Base-by-base conservation (phyloP, 2,329 filamentous ascomycete genomes). In the Aspergillus versicolor region DNA sequence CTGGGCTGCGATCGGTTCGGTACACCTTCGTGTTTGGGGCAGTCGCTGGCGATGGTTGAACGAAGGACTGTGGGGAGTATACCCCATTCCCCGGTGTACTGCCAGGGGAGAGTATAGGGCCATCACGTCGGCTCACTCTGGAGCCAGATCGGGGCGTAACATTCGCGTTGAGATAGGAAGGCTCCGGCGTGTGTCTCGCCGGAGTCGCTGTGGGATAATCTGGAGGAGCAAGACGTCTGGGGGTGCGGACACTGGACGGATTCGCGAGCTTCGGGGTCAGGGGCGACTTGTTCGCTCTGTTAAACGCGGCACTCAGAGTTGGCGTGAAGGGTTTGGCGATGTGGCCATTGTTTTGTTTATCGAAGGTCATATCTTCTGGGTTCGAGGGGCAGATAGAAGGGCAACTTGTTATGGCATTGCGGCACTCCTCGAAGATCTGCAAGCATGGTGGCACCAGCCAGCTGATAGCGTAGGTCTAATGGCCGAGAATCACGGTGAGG, bases 81-180 rank as follows among this genome's bases (percentile, higher is more conserved):
- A 66, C 54, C 7, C 56, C 51, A 30, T 43, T 67, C 32, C 63
- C 67, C 48, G 70, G 62, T 22, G 73, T 88, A 56, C 79, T 81
- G 60, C 74, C 84, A 3, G 90, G 88, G 1, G 91, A 91, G 32
- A 82, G 84, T 57, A 81, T 83, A 24, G 82, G 75, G 71, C 88
- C 91, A 70, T 90, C 86, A 56, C 87, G 83, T 63, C 91, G 86
- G 64, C 80, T 86, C 70, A 86, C 90, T 60, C 92, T 83, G 48
- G 86, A 80, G 8, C 88, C 88, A 8, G 91, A 91, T 63, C 92
- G 85, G 50, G 91, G 90, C 3, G 92, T 95, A 69, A 92, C 78
- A 71, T 90, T 92, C 71, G 77, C 82, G 73, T 74, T 85, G 44
- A 91, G 75, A 65, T 84, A 84, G 50, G 82, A 69, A 8, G 80